Conservation (phyloP, 1,139 yeast species). For the Zygoascus sp. region DNA sequence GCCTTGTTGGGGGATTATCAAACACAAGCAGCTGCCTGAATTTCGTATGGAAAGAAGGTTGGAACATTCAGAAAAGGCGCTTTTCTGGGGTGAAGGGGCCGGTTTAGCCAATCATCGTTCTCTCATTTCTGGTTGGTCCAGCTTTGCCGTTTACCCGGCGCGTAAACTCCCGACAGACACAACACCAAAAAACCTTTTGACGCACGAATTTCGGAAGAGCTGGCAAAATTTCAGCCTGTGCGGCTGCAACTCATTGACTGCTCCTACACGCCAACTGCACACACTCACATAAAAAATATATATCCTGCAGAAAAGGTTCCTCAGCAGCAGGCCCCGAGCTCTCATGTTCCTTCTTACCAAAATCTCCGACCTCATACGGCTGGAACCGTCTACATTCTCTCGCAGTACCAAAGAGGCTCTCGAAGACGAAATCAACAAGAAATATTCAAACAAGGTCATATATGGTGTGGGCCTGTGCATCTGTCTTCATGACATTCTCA, state of each 20-base stretch:
- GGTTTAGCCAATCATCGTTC: conserved; percentile 4
- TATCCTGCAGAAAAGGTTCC: background rate
- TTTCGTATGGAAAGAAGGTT: background rate
- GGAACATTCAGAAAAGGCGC: background rate
- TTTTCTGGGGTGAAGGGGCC: conserved; percentile 7
- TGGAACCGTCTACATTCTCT: conserved; percentile 82
- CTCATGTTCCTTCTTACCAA: conserved; percentile 82
- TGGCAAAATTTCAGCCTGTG: no score
- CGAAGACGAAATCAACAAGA: conserved; percentile 73
- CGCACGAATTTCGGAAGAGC: background rate
- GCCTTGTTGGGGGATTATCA: conserved; percentile 6
- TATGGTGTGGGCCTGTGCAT: conserved; percentile 80
- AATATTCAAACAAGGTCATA: conserved; percentile 74
- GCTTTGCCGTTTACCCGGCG: conserved; percentile 2
- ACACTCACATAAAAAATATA: no score
- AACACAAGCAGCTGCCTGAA: background rate
- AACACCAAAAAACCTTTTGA: background rate
- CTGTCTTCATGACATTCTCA: conserved; percentile 75
- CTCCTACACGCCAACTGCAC: no score
- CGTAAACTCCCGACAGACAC: background rate
- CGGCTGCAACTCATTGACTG: no score
- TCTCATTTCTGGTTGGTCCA: conserved; percentile 10
- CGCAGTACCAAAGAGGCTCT: conserved; percentile 67
- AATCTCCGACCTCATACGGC: conserved; percentile 75
- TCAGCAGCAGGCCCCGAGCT: no score